Evolutionary conservation across 2,329 filamentous ascomycete species (phyloP), one percentile per base, ranked within the genome.

Genomic region (Bipolaris cookei): DNA sequence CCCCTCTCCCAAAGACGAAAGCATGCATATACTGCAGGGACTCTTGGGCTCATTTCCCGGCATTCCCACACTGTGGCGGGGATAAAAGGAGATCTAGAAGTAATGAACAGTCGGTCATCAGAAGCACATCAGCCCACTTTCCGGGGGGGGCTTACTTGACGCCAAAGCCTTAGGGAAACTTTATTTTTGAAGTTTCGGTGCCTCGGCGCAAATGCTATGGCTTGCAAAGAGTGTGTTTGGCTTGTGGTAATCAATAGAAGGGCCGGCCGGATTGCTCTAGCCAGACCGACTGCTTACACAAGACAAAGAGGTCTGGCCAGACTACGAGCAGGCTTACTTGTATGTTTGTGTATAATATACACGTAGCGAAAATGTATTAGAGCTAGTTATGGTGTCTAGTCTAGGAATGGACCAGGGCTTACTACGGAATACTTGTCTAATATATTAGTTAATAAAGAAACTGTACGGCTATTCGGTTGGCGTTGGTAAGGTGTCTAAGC

Each of bases 201-300:
- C 32, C 41, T 53, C 28, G 35, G 43, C 51, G 25, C 42, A 21
- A 46, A 46, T 10, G n/a, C 18, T 34, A 18, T 25, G 35, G 14
- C 34, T 38, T 53, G 51, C 4, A 32, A 44, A 32, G 25, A 10
- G 35, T 38, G 39, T 47, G 38, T 53, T 28, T 47, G 43, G 25
- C n/a, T 28, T 47, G 30, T 4, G 38, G 41, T 21, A 13, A 20
- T 14, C n/a, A 41, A 21, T 6, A 47, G n/a, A 46, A 41, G 51
- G 51, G 20, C 51, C 41, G 43, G 28, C 25, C 20, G 32, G 14
- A 30, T 51, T 23, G 23, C 32, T 37, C 32, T 38, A 30, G 23
- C 21, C n/a, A 28, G 23, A 37, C 20, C 37, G 43, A 30, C 45
- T 38, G 45, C 21, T 38, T 34, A 11, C 23, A 16, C 34, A 34